phyloP scores from a whole-genome alignment of 495 filamentous ascomycete species.

The Lophium mytilinum region DNA sequence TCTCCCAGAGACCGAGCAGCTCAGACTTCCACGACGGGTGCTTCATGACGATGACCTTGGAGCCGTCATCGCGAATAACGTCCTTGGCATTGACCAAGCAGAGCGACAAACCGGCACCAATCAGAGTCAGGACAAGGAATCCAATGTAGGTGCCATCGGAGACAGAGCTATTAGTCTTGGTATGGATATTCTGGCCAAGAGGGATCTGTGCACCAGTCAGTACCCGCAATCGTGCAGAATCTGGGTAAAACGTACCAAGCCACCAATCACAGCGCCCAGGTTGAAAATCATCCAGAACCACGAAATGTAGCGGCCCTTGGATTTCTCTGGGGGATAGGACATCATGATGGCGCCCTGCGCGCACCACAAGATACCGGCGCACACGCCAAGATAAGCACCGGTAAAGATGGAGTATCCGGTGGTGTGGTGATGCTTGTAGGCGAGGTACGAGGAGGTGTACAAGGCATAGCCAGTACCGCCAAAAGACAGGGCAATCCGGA shows the following conservation, averaged over 20 bases:
- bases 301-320: conserved; percentile 82
- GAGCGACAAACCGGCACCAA: conserved; percentile 65
- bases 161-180: conserved; percentile 48
- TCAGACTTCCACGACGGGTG: conserved; percentile 67
- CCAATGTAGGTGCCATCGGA: conserved; percentile 83
- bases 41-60: conserved; percentile 78
- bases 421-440: conserved; percentile 67
- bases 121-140: conserved; percentile 79
- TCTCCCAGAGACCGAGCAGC: conserved; percentile 68
- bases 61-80: conserved; percentile 73
- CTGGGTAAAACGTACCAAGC: conserved; percentile 47
- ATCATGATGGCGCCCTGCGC: conserved; percentile 95
- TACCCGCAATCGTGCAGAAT: background rate
- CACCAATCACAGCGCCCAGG: conserved; percentile 80
- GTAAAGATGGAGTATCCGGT: conserved; percentile 49
- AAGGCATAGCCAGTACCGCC: conserved; percentile 82
- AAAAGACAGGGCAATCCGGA: conserved; percentile 61
- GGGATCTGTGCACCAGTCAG: conserved; percentile 45
- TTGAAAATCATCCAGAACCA: conserved; percentile 96
- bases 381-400: conserved; percentile 55
- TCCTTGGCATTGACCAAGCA: conserved; percentile 67
- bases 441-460: conserved; percentile 69
- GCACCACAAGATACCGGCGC: conserved; percentile 81
- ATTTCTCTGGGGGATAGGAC: conserved; percentile 72
- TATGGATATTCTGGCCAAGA: conserved; percentile 71